Base-by-base conservation (phyloP, 2,329 filamentous ascomycete species). In the Arachnopeziza araneosa region DNA sequence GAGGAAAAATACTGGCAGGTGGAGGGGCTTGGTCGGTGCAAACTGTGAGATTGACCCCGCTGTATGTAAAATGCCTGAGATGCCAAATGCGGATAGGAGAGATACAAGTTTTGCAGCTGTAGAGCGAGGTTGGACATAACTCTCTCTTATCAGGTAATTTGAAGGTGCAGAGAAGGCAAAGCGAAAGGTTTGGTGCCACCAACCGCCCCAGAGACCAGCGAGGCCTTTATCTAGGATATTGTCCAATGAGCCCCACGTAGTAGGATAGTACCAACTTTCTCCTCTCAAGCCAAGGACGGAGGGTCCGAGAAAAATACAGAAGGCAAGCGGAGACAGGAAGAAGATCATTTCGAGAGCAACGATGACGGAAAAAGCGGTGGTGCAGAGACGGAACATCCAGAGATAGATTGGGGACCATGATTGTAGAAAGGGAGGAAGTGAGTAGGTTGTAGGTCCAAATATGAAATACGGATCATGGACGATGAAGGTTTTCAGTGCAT, bases 131-230 rank as follows among this genome's bases (percentile, higher is more conserved):
- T 64, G 66, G 60, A 84, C 54, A 66, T 78, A 71, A 21, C 79
- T 24, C 66, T 72, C 24, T 64, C 72, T 65, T 9, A 74, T 71
- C 59, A 88, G 67, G 68, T 77, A 83, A 1, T 73, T 73, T 0
- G 80, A 76, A 0, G 88, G 87, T 3, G 85, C 81, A 49, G 83
- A 75, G 69, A 93, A 92, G 1, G 83, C 85, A 58, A 85, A 81
- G 0, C 92, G 88, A 75, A 96, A 96, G 2, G 88, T 87, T 74
- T 97, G 93, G 73, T 98, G 93, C 93, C 93, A 97, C 81, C 86
- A 93, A 23, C 79, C 80, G 52, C 89, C 87, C 93, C 93, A 98
- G 75, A 88, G 89, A 0, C 92, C 93, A 0, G 83, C 80, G 1
- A 97, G 78, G 0, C 93, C 93, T 60, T 84, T 79, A 63, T 91